Evolutionary conservation across 306 rosid genomes (phyloP), one percentile per base, ranked within the genome.

Genomic region (Nissolia schottii): DNA sequence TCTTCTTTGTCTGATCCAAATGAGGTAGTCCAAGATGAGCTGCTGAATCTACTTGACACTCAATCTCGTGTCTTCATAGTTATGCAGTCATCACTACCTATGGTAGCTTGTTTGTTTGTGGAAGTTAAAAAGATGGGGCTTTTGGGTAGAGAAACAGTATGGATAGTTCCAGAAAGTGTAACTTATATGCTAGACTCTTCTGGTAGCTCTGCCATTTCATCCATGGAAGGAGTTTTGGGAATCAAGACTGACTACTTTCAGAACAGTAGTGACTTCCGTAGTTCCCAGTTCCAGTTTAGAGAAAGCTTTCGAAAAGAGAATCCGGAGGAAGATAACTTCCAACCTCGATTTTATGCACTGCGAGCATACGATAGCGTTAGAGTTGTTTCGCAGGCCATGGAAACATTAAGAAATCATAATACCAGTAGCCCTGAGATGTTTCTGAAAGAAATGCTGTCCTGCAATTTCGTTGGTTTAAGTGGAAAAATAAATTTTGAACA

Each of bases 21-120:
- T 56, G 43, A 23, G 18, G 12, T 38, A 25, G 73, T 77, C 25
- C 54, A 15, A 18, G 76, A 74, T 41, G 87, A 84, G 74, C 31
- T 84, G 4, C 9, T 43, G 25, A 84, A 80, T 65, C 60, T 87
- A 31, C 7, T 24, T 0, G 40, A 45, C 3, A 40, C 78, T 2
- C 83, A 84, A 61, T 74, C 88, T 43, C 83, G 87, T 7, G 76
- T 78, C 19, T 87, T 87, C 72, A 53, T 87, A 5, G 83, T 87
- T 74, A 69, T 87, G 11, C 85, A 71, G 15, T 73, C 85, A 62
- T 84, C 91, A 16, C 24, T 70, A 3, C 67, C 78, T 3, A 84
- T 77, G 71, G 65, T 63, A 49, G 62, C 61, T 65, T 67, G 67
- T 79, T 65, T 87, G 66, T 87, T 87, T 55, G 32, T 48, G 29